A percentile compares a stretch with the other conserved stretches of the same genome.
Evolutionary conservation across 257 asterid genomes (phyloP).

Genomic region (Salvia splendens): DNA sequence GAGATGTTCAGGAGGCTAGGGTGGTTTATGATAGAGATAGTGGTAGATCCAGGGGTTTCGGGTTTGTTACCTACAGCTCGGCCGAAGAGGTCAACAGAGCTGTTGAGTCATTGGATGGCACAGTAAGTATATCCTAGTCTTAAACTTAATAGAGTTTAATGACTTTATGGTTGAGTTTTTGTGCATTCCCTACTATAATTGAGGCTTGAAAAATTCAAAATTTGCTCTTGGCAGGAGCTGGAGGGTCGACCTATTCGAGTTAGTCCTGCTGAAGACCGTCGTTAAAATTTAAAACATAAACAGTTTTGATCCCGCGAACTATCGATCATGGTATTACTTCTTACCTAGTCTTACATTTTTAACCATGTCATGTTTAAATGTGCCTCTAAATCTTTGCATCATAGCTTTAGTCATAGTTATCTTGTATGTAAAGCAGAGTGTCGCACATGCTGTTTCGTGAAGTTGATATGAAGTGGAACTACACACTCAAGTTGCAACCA

Average conservation of each 20-base stretch:
- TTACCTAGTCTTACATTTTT: neutral
- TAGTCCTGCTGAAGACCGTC: constrained; percentile 59
- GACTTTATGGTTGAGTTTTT: neutral
- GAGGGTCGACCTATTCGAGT: constrained; percentile 59
- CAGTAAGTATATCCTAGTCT: constrained; percentile 48
- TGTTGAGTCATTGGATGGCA: constrained; percentile 61
- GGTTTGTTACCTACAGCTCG: constrained; percentile 74
- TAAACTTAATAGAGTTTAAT: neutral
- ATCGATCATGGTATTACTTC: constrained; percentile 31
- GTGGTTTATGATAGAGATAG: constrained; percentile 82
- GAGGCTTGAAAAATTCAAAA: too few species aligned
- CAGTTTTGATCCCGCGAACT: constrained; percentile 14
- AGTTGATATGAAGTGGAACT: constrained; percentile 28
- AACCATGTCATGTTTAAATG: too few species aligned
- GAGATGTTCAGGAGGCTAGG: constrained; percentile 76
- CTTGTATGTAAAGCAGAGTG: constrained; percentile 33
- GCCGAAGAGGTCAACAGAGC: constrained; percentile 76
- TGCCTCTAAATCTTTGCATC: too few species aligned
- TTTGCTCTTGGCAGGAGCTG: constrained; percentile 49
- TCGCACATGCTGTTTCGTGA: constrained; percentile 17
- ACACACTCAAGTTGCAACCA: neutral
- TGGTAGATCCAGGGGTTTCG: constrained; percentile 90
- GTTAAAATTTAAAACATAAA: constrained; percentile 30
- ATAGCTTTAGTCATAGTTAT: neutral
- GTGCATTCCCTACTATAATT: too few species aligned